phyloP scores from a whole-genome alignment of 2,329 filamentous ascomycete species.

The Paecilomyces sp. region DNA sequence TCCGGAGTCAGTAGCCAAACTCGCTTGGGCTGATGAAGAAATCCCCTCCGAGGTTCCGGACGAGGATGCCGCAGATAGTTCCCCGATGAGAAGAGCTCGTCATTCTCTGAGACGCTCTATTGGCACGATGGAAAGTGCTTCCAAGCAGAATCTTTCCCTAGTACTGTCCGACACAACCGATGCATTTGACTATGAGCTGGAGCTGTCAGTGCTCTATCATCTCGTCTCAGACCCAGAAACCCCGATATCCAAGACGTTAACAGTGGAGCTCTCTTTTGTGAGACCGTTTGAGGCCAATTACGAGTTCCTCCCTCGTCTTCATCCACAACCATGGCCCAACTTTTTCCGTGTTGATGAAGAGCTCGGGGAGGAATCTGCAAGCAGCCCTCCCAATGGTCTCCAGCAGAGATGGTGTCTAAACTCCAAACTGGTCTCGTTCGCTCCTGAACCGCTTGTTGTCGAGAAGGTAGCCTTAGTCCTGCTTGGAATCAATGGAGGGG shows the following conservation, averaged over 20 bases:
- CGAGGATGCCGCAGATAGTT: conserved; percentile 14
- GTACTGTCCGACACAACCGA: conserved; percentile 47
- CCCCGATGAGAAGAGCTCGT: conserved; percentile 18
- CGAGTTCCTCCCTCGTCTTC: conserved; percentile 72
- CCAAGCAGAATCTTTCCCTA: conserved; percentile 24
- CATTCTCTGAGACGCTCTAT: conserved; percentile 27
- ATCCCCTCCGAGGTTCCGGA: conserved; percentile 10
- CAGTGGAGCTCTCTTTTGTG: conserved; percentile 64
- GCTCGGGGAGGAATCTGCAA: conserved; percentile 18
- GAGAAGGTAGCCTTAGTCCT: conserved; percentile 60
- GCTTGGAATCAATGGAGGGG: conserved; percentile 54
- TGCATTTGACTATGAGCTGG: conserved; percentile 58
- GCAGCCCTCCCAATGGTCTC: conserved; percentile 51
- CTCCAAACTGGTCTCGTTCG: conserved; percentile 68
- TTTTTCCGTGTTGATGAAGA: conserved; percentile 61
- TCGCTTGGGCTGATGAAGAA: conserved; percentile 41
- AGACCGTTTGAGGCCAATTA: conserved; percentile 89
- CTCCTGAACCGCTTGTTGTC: conserved; percentile 53
- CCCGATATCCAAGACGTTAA: conserved; percentile 66
- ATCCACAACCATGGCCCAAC: conserved; percentile 76
- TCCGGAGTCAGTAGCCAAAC: conserved; percentile 37
- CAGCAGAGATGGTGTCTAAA: conserved; percentile 74
- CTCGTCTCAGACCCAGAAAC: conserved; percentile 73
- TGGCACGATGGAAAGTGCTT: conserved; percentile 26
- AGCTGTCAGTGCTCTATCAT: conserved; percentile 69